Percentiles rank a stretch among this genome's conserved stretches.
Evolutionary conservation across 169 alveolate species (phyloP).

Genomic region (Perkinsus olseni): DNA sequence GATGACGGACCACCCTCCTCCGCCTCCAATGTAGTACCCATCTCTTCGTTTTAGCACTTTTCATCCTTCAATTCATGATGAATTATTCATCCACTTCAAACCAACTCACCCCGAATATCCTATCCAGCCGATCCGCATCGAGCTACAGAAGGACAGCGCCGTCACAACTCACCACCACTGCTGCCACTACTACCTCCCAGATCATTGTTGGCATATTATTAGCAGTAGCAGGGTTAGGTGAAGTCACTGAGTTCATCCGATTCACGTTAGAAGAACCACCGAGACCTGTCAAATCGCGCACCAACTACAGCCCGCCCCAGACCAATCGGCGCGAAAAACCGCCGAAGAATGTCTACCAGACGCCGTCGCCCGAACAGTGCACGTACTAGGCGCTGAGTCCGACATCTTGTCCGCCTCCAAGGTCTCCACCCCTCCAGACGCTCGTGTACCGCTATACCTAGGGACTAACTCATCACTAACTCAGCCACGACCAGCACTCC

Average conservation of each 20-base stretch:
- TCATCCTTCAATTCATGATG: neutral
- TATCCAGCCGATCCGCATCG: neutral
- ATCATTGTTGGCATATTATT: neutral
- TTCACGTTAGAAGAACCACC: neutral
- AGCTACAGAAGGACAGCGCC: neutral
- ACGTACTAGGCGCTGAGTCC: neutral
- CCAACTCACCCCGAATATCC: neutral
- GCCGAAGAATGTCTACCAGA: no score
- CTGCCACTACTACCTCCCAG: neutral
- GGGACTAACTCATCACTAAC: neutral
- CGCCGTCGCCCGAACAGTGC: neutral
- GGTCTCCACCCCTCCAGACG: neutral
- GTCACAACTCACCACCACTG: neutral
- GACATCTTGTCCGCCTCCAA: neutral
- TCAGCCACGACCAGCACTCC: neutral
- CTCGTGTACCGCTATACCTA: neutral
- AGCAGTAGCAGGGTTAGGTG: neutral
- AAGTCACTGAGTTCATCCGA: neutral
- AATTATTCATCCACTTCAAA: neutral
- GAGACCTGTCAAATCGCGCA: no score
- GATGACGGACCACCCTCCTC: no score
- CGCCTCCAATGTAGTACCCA: neutral
- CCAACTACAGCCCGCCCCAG: neutral
- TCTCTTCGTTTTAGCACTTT: neutral
- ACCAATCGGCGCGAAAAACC: neutral